phyloP scores from a whole-genome alignment of 2,329 filamentous ascomycete genomes.

The Diaporthe australafricana region DNA sequence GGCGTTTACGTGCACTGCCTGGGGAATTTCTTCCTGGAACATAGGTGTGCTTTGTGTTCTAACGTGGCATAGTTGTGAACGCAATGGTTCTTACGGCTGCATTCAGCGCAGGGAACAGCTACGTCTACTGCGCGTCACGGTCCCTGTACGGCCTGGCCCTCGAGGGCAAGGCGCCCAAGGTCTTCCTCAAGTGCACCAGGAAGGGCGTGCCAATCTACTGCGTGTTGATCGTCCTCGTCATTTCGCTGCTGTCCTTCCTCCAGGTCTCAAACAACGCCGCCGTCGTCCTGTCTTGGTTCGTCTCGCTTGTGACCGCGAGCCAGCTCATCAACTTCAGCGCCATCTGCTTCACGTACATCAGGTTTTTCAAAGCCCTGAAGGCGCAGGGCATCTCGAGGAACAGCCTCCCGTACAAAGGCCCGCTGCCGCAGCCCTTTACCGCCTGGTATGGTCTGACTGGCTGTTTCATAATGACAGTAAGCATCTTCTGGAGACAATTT shows the following conservation, averaged over 20 bases:
- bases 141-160: constrained; percentile 63
- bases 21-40: not conserved
- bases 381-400: constrained; percentile 31
- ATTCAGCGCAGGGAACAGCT: constrained; percentile 58
- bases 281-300: constrained; percentile 54
- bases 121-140: constrained; percentile 63
- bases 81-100: constrained; percentile 52
- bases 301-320: constrained; percentile 50
- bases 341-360: constrained; percentile 58
- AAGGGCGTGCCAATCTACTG: constrained; percentile 58
- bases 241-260: constrained; percentile 52
- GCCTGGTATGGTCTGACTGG: constrained; percentile 62
- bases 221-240: constrained; percentile 47
- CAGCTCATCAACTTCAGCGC: constrained; percentile 57
- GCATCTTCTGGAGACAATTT: too few relatives aligned
- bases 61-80: constrained; percentile 61
- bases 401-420: constrained; percentile 32
- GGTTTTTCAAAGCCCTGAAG: constrained; percentile 46
- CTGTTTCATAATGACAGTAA: constrained; percentile 60
- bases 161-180: constrained; percentile 58
- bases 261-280: constrained; percentile 51
- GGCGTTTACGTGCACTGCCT: not conserved
- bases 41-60: not conserved
- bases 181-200: constrained; percentile 54
- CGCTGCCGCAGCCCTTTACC: constrained; percentile 54